phyloP scores from a whole-genome alignment of 768 basidiomycete genomes.

The Sistotremastrum niveocremeum region DNA sequence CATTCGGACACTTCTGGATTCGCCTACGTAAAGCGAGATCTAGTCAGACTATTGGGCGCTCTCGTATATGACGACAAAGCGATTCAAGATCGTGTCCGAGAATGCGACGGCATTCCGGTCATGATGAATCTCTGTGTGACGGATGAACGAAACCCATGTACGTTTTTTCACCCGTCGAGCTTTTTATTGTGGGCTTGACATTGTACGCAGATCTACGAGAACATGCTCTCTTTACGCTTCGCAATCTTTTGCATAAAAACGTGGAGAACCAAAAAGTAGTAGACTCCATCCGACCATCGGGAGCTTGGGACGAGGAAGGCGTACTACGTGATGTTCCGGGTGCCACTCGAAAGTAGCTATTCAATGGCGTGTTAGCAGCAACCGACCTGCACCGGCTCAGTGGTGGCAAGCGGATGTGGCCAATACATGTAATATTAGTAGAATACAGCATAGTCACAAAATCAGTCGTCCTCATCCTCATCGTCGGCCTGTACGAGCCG shows the following conservation, averaged over 20 bases:
- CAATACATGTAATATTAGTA: background rate
- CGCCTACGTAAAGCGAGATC: slow-evolving; percentile 73
- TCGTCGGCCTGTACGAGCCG: too few relatives aligned
- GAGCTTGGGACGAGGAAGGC: slow-evolving; percentile 44
- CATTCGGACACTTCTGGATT: slow-evolving; percentile 43
- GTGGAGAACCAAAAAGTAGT: slow-evolving; percentile 70
- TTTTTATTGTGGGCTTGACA: slow-evolving; percentile 1
- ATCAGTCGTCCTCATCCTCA: too few relatives aligned
- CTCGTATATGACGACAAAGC: slow-evolving; percentile 48
- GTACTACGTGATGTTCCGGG: slow-evolving; percentile 29
- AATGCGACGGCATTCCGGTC: slow-evolving; percentile 60
- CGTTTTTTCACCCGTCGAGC: slow-evolving; percentile 21
- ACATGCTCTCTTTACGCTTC: slow-evolving; percentile 78
- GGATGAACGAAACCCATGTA: slow-evolving; percentile 88
- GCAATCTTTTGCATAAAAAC: slow-evolving; percentile 67
- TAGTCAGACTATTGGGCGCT: slow-evolving; percentile 79
- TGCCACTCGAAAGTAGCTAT: slow-evolving; percentile 5
- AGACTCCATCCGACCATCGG: slow-evolving; percentile 50
- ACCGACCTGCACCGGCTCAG: too few relatives aligned
- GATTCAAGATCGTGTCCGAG: slow-evolving; percentile 64
- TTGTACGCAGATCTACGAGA: slow-evolving; percentile 63
- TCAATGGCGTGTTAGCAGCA: too few relatives aligned
- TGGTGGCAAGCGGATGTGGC: too few relatives aligned
- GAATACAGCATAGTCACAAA: too few relatives aligned
- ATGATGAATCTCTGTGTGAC: slow-evolving; percentile 82